Evolutionary conservation across 441 rosid species (phyloP), one percentile per base, ranked within the genome.

Genomic region (Gossypium armourianum): DNA sequence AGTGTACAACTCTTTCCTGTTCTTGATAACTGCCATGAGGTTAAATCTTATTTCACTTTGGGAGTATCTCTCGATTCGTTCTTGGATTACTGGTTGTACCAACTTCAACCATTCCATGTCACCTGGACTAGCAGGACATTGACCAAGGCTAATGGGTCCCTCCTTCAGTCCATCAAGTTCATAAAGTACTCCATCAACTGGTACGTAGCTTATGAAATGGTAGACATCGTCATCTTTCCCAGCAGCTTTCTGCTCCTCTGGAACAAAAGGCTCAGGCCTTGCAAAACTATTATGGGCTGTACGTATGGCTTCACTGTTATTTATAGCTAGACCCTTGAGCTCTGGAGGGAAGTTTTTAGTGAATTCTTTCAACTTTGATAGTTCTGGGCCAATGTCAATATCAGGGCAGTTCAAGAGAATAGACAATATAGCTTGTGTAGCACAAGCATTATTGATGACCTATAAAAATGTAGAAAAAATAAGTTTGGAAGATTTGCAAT

Each of bases 61-160:
- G 16, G 98, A 88, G 73, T 93, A 90, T 78, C 84, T 84, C 76
- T 93, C 97, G 1, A 93, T 91, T 36, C 96, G 81, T 74, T 93
- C 96, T 83, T 87, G 97, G 78, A 93, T 93, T 79, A 91, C 88
- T 7, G 98, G 97, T 74, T 91, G 97, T 82, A 93, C 96, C 91
- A 86, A 52, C 49, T 70, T 83, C 77, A 93, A 71, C 98, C 98
- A 91, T 47, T 93, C 97, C 61, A 85, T 71, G 76, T 86, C 94
- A 13, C 77, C 73, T 49, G 74, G 80, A 56, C 85, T 90, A 2
- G 85, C 85, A 1, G 86, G 68, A 74, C 86, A 88, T 55, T 83
- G 92, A 57, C 98, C 96, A 47, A 91, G 96, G 83, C 96, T 87
- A 68, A 93, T 88, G 50, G 98, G 96, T 50, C 98, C 98, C 64